Evolutionary conservation across 306 rosid genomes (phyloP).

Genomic region (Lupinus albus): DNA sequence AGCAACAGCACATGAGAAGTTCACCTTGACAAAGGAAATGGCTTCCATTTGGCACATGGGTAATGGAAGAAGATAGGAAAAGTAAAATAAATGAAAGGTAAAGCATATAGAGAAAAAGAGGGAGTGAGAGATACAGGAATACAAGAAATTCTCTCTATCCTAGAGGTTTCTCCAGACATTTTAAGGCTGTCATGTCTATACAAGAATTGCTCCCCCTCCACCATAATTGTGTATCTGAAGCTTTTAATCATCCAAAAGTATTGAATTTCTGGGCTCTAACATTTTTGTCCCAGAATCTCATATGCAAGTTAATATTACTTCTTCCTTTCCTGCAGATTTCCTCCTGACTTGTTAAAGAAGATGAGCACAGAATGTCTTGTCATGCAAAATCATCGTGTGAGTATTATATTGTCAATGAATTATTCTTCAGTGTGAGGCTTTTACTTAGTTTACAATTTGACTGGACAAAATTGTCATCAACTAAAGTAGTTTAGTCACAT

Average conservation of each 20-base stretch:
- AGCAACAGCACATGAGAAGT: slow-evolving; percentile 13
- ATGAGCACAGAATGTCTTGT: slow-evolving; percentile 80
- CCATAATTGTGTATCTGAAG: slow-evolving; percentile 15
- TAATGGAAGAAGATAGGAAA: neutral
- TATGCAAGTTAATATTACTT: neutral
- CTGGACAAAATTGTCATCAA: slow-evolving; percentile 8
- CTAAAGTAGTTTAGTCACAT: neutral
- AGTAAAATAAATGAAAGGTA: neutral
- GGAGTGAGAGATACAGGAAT: slow-evolving; percentile 1
- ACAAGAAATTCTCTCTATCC: neutral
- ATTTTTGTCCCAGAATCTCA: neutral
- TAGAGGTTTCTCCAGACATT: too few relatives aligned
- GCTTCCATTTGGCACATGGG: neutral
- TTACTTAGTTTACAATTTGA: neutral
- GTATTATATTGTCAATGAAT: slow-evolving; percentile 37
- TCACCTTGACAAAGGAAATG: slow-evolving; percentile 16
- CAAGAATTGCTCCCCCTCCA: neutral
- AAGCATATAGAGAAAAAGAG: neutral
- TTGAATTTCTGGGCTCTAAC: neutral
- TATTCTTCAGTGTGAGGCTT: slow-evolving; percentile 1
- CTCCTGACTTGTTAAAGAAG: slow-evolving; percentile 70
- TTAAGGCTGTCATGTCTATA: neutral
- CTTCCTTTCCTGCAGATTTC: slow-evolving; percentile 62
- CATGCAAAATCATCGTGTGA: slow-evolving; percentile 83
- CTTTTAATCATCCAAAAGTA: neutral